phyloP scores from a whole-genome alignment of 2,329 filamentous ascomycete genomes.

The Nigrograna mackinnonii region DNA sequence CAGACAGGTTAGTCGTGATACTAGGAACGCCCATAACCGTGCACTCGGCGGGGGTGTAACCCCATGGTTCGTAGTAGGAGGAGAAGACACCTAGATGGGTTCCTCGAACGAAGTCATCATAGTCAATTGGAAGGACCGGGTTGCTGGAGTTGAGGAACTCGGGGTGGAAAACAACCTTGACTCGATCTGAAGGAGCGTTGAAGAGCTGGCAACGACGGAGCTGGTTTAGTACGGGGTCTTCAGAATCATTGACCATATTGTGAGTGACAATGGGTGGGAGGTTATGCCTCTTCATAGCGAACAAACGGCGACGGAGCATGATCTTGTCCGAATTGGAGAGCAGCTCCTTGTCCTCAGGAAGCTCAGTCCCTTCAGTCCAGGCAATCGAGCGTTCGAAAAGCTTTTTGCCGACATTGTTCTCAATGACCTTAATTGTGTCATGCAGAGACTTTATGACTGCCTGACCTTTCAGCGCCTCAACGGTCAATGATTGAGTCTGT shows the following conservation, averaged over 20 bases:
- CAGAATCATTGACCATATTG: slow-evolving; percentile 94
- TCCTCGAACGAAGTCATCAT: slow-evolving; percentile 97
- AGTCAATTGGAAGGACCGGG: slow-evolving; percentile 92
- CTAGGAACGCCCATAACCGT: slow-evolving; percentile 99
- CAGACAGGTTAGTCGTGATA: slow-evolving; percentile 96
- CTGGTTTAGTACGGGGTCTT: slow-evolving; percentile 95
- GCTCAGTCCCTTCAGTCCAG: slow-evolving; percentile 92
- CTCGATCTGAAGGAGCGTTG: slow-evolving; percentile 91
- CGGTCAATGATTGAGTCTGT: slow-evolving; percentile 90
- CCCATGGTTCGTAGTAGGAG: slow-evolving; percentile 99
- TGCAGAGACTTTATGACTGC: slow-evolving; percentile 95
- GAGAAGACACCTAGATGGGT: slow-evolving; percentile 95
- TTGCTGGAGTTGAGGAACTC: slow-evolving; percentile 97
- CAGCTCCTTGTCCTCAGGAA: slow-evolving; percentile 96
- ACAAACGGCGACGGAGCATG: slow-evolving; percentile 84
- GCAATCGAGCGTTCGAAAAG: slow-evolving; percentile 92
- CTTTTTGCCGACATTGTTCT: slow-evolving; percentile 87
- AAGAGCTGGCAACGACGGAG: slow-evolving; percentile 95
- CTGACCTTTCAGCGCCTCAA: slow-evolving; percentile 94
- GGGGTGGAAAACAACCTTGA: slow-evolving; percentile 97
- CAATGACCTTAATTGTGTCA: slow-evolving; percentile 91
- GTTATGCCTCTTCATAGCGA: slow-evolving; percentile 91
- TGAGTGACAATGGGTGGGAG: slow-evolving; percentile 96
- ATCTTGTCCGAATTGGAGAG: slow-evolving; percentile 92
- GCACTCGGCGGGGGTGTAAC: slow-evolving; percentile 96